Base-by-base conservation (phyloP, 306 rosid species). In the Oxytropis ochrocephala region DNA sequence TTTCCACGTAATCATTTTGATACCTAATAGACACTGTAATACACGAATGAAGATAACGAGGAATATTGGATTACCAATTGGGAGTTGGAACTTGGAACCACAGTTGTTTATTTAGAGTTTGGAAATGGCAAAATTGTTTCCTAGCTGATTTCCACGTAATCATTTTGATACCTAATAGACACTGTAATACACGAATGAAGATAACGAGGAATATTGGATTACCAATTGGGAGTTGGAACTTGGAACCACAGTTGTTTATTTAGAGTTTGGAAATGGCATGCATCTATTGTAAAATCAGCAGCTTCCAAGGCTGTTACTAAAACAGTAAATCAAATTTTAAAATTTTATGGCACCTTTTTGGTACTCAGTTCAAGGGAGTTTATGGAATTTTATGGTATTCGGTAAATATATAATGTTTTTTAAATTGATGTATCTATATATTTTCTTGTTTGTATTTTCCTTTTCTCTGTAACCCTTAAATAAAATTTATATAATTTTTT, bases 41-140 rank as follows among this genome's bases (percentile, higher is more conserved):
- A 43, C 7, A 35, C n/a, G n/a, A 64, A 64, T 24, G 36, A 74
- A 51, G 38, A 51, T 51, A 73, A 62, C 70, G 32, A 50, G 35
- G 50, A 61, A 61, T 61, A 11, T 11, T 13, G 17, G 44, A 32
- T 69, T 59, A 46, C 58, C 43, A 73, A 32, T 58, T 17, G 13
- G 16, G 39, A 16, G 46, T 36, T 60, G 50, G 27, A 60, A 53
- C 48, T 39, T n/a, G n/a, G n/a, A n/a, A n/a, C n/a, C n/a, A n/a
- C n/a, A n/a, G n/a, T n/a, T n/a, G n/a, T n/a, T n/a, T n/a, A n/a
- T n/a, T n/a, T n/a, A n/a, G n/a, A n/a, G n/a, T n/a, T n/a, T n/a
- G n/a, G n/a, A n/a, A n/a, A 24, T 3, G 29, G 29, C 2, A 1
- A 24, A 24, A 24, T 24, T 21, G 24, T 21, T 21, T 21, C 24